phyloP scores from a whole-genome alignment of 1,284 basidiomycete genomes.

The Pisolithus thermaeus region DNA sequence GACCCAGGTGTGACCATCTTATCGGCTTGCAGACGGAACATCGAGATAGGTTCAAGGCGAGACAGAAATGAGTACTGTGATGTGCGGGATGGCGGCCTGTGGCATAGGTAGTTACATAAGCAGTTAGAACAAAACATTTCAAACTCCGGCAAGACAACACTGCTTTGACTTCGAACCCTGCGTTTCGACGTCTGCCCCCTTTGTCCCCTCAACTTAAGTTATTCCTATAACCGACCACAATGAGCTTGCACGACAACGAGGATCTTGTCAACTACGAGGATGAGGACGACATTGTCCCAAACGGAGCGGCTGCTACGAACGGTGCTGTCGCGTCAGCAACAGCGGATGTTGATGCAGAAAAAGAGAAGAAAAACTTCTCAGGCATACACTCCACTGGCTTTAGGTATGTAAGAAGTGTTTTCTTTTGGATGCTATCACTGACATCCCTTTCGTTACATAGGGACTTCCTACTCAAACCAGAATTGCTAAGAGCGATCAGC shows the following conservation, averaged over 20 bases:
- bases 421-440: neutral
- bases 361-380: constrained; percentile 95
- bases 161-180: constrained; percentile 14
- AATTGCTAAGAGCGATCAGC: constrained; percentile 95
- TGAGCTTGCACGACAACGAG: constrained; percentile 78
- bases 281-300: constrained; percentile 80
- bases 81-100: too few relatives aligned
- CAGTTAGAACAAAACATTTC: neutral
- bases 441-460: constrained; percentile 37
- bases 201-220: constrained; percentile 11
- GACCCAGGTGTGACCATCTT: too few relatives aligned
- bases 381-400: constrained; percentile 97
- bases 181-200: constrained; percentile 9
- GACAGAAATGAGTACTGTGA: too few relatives aligned
- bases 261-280: constrained; percentile 94
- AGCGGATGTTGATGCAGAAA: constrained; percentile 63
- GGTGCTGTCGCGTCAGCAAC: constrained; percentile 48
- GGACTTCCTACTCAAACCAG: constrained; percentile 96
- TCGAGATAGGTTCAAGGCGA: too few relatives aligned
- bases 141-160: neutral
- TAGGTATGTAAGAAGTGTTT: constrained; percentile 47
- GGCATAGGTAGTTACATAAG: neutral
- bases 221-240: constrained; percentile 23
- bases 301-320: constrained; percentile 44
- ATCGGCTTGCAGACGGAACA: too few relatives aligned